Evolutionary conservation across 2,329 filamentous ascomycete species (phyloP), one percentile per base, ranked within the genome.

Genomic region (Massarina eburnea): DNA sequence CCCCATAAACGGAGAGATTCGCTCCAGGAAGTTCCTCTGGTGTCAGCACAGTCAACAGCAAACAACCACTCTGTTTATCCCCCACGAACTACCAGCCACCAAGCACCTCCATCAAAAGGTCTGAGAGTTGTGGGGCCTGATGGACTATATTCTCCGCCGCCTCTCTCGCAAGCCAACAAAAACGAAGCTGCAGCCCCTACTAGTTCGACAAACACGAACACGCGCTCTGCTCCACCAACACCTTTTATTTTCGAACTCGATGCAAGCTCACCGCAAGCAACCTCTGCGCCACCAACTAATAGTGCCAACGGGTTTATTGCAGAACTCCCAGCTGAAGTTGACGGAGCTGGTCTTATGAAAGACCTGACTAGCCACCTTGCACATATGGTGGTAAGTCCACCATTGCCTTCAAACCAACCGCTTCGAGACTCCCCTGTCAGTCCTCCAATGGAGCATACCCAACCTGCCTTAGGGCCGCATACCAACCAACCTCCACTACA

Each of bases 241-340:
- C 19, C 5, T 8, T 46, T 45, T n/a, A 40, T 51, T 9, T 52
- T 54, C 29, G 57, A 62, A 26, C 52, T 58, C 19, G 54, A 55
- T 17, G 42, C 47, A 4, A 32, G 37, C 14, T 18, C 42, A 9
- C 33, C 43, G 19, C 36, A 29, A 26, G 24, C 37, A 7, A 39
- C 21, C 20, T 8, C 26, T 24, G 30, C 40, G 7, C 24, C 39
- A 33, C 24, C 34, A 20, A 21, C 14, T 10, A 20, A n/a, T 35
- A 22, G 18, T 8, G n/a, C 38, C 43, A 20, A 7, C 30, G 6
- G 35, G 6, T 55, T 56, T 38, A 44, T 61, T 20, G 52, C 55
- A 12, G 52, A 59, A 30, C 41, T 64, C n/a, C 57, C 59, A 4
- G 58, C 52, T 22, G 36, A 57, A 15, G 15, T 30, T 32, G 20